Evolutionary conservation across 179 eudicot species (phyloP).

Genomic region (Heliamphora pulchella): DNA sequence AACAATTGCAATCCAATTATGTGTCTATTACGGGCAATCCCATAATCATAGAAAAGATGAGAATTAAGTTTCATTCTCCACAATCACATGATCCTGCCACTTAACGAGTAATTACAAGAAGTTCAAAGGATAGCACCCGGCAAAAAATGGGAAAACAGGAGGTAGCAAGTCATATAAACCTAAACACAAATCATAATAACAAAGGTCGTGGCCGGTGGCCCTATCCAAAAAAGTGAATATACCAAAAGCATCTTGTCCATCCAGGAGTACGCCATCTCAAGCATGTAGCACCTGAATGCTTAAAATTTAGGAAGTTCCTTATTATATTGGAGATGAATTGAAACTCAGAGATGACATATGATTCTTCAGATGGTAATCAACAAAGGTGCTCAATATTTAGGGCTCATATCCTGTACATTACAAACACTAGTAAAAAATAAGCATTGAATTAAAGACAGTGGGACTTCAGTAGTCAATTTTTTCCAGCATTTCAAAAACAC

Average conservation of each 20-base stretch:
- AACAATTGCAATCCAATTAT: neutral
- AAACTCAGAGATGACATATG: too few relatives aligned
- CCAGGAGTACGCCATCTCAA: too few relatives aligned
- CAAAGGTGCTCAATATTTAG: too few relatives aligned
- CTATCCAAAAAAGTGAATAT: neutral
- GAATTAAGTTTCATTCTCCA: neutral
- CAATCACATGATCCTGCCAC: neutral
- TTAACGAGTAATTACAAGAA: neutral
- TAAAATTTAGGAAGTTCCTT: too few relatives aligned
- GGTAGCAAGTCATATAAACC: neutral
- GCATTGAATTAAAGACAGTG: too few relatives aligned
- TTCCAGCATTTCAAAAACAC: too few relatives aligned
- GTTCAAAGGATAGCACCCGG: neutral
- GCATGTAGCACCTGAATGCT: too few relatives aligned
- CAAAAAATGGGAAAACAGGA: neutral
- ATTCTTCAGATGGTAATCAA: too few relatives aligned
- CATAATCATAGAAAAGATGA: neutral
- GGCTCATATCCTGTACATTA: too few relatives aligned
- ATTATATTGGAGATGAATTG: too few relatives aligned
- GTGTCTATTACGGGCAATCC: neutral
- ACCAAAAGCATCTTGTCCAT: neutral
- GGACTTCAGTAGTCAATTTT: too few relatives aligned
- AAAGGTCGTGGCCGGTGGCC: neutral
- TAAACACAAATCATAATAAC: neutral
- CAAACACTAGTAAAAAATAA: too few relatives aligned